Percentiles rank a stretch among this genome's conserved stretches.
Conservation (phyloP, 495 filamentous ascomycete genomes). For the Articulospora tetracladia region DNA sequence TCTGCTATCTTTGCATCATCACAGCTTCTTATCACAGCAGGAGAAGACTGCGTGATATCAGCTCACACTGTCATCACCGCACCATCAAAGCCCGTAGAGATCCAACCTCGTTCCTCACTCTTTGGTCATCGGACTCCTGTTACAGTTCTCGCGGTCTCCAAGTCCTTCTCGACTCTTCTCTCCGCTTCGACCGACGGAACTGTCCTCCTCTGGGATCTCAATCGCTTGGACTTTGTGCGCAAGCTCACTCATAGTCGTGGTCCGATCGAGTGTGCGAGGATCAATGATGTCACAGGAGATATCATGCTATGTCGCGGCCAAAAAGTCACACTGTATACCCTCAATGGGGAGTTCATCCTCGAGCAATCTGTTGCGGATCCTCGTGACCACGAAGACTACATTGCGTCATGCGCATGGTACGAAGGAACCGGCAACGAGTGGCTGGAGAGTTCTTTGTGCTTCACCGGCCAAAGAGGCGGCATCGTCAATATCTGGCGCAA, state of each 20-base stretch:
- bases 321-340: conserved; percentile 72
- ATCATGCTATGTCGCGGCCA: conserved; percentile 79
- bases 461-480: conserved; percentile 83
- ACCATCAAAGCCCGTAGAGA: conserved; percentile 63
- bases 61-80: conserved; percentile 65
- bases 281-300: conserved; percentile 86
- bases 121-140: conserved; percentile 88
- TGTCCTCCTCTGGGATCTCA: conserved; percentile 90
- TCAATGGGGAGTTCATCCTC: conserved; percentile 80
- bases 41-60: conserved; percentile 85
- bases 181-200: conserved; percentile 77
- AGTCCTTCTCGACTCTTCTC: conserved; percentile 81
- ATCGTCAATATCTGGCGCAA: conserved; percentile 74
- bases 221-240: conserved; percentile 80
- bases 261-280: conserved; percentile 64
- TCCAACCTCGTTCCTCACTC: conserved; percentile 74
- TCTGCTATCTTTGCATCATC: conserved; percentile 81
- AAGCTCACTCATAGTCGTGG: conserved; percentile 51
- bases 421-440: conserved; percentile 90
- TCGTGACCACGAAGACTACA: conserved; percentile 59
- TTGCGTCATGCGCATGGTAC: conserved; percentile 86
- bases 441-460: conserved; percentile 79
- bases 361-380: conserved; percentile 70
- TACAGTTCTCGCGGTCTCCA: conserved; percentile 74
- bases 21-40: conserved; percentile 83